Percentiles rank a stretch among this genome's conserved stretches.
phyloP scores from a whole-genome alignment of 768 basidiomycete species.

The Phaeolepiota aurea region DNA sequence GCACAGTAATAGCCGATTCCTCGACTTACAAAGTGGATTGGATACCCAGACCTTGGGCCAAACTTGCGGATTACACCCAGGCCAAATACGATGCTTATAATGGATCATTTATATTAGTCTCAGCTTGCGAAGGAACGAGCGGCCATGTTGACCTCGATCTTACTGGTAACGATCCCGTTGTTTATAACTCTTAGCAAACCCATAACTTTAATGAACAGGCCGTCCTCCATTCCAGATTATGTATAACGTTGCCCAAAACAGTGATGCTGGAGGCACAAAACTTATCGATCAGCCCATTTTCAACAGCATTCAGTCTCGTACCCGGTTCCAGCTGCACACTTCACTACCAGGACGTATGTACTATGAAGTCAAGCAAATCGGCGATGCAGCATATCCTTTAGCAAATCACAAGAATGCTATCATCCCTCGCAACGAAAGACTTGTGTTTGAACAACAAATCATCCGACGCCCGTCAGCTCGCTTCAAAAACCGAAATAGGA shows the following conservation, averaged over 20 bases:
- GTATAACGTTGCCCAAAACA: slow-evolving; percentile 75
- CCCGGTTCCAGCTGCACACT: slow-evolving; percentile 77
- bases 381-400: slow-evolving; percentile 79
- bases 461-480: slow-evolving; percentile 71
- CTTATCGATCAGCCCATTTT: slow-evolving; percentile 73
- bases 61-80: slow-evolving; percentile 49
- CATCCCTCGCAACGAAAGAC: slow-evolving; percentile 60
- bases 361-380: slow-evolving; percentile 87
- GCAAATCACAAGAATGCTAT: slow-evolving; percentile 52
- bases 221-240: slow-evolving; percentile 90
- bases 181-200: background rate
- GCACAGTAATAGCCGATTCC: slow-evolving; percentile 51
- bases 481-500: slow-evolving; percentile 59
- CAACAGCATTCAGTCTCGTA: slow-evolving; percentile 75
- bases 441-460: slow-evolving; percentile 83
- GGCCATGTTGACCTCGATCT: slow-evolving; percentile 83
- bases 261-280: slow-evolving; percentile 58
- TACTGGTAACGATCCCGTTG: slow-evolving; percentile 37
- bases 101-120: slow-evolving; percentile 63
- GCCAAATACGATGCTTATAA: slow-evolving; percentile 56
- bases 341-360: slow-evolving; percentile 71
- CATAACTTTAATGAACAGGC: slow-evolving; percentile 34
- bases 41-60: slow-evolving; percentile 72
- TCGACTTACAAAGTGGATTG: slow-evolving; percentile 67
- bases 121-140: slow-evolving; percentile 76